These are phyloP conservation scores for Colletotrichum camelliae DNA, from an alignment of 2,329 filamentous ascomycete genomes.

Conservation along the genomic window DNA sequence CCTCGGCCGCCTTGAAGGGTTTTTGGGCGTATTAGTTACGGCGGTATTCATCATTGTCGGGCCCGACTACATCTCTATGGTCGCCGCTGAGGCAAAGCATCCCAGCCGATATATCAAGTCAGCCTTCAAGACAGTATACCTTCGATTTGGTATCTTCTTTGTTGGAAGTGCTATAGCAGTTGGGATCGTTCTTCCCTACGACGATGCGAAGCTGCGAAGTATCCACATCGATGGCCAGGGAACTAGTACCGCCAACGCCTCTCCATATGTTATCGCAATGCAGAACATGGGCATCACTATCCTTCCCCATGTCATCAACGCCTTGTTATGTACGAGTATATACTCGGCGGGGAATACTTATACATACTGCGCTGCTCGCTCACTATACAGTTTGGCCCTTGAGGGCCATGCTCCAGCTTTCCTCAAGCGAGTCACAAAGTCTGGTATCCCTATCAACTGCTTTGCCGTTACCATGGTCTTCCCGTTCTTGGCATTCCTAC, in stretches of 20 bases:
- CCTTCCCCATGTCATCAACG: conserved; percentile 71
- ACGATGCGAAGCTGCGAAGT: conserved; percentile 61
- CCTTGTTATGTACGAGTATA: conserved; percentile 59
- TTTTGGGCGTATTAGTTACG: conserved; percentile 70
- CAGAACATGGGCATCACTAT: conserved; percentile 63
- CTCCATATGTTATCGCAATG: conserved; percentile 71
- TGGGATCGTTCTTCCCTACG: conserved; percentile 70
- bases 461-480: conserved; percentile 12
- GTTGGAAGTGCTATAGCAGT: conserved; percentile 67
- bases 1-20: conserved; percentile 73
- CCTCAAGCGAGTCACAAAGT: conserved; percentile 32
- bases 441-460: conserved; percentile 33
- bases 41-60: conserved; percentile 69
- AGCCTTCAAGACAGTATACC: conserved; percentile 65
- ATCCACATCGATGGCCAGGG: conserved; percentile 62
- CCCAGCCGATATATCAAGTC: conserved; percentile 65
- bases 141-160: conserved; percentile 58
- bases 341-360: conserved; percentile 64
- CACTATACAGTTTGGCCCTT: conserved; percentile 60
- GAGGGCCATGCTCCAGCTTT: conserved; percentile 55
- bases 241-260: conserved; percentile 35
- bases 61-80: conserved; percentile 70
- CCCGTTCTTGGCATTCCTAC: conserved; percentile 20
- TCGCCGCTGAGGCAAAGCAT: conserved; percentile 69
- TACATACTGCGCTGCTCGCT: conserved; percentile 59